Percentiles rank a stretch among this genome's conserved stretches.
phyloP scores from a whole-genome alignment of 306 rosid species.

The Glycine tomentella region DNA sequence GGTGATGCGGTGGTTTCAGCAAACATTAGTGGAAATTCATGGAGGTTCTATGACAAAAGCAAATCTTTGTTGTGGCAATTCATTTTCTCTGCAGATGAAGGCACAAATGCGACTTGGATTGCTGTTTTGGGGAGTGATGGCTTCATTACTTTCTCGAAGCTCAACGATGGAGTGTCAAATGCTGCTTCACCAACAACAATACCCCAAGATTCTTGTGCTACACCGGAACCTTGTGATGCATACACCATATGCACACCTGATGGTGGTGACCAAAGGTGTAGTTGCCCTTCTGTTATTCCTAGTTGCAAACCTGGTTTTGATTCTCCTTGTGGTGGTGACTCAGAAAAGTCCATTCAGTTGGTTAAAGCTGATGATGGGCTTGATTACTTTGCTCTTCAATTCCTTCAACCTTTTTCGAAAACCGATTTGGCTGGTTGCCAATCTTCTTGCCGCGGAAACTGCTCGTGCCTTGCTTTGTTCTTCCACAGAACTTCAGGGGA shows the following conservation, averaged over 20 bases:
- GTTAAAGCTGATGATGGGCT: slow-evolving; percentile 64
- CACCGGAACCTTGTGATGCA: slow-evolving; percentile 81
- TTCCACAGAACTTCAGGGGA: slow-evolving; percentile 73
- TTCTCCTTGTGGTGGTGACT: slow-evolving; percentile 60
- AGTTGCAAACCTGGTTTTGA: slow-evolving; percentile 70
- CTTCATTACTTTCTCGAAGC: slow-evolving; percentile 73
- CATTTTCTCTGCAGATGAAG: slow-evolving; percentile 50
- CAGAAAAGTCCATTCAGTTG: slow-evolving; percentile 47
- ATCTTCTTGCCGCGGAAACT: slow-evolving; percentile 65
- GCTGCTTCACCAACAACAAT: slow-evolving; percentile 50
- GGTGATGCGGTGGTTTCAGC: slow-evolving; percentile 62
- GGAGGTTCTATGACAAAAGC: slow-evolving; percentile 76
- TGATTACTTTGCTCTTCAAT: slow-evolving; percentile 73
- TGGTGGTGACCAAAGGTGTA: slow-evolving; percentile 60
- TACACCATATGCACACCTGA: slow-evolving; percentile 63
- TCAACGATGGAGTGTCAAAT: slow-evolving; percentile 47
- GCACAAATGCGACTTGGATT: slow-evolving; percentile 68
- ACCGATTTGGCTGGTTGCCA: slow-evolving; percentile 72
- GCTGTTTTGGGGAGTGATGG: slow-evolving; percentile 80
- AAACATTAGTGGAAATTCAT: slow-evolving; percentile 70
- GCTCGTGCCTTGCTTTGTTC: slow-evolving; percentile 87
- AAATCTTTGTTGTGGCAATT: slow-evolving; percentile 75
- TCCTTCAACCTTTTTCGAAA: slow-evolving; percentile 64
- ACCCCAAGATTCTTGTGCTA: slow-evolving; percentile 70
- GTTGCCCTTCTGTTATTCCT: slow-evolving; percentile 76